Conservation (phyloP, 371 early-diverging fungal genomes). For the Parasitella parasitica region DNA sequence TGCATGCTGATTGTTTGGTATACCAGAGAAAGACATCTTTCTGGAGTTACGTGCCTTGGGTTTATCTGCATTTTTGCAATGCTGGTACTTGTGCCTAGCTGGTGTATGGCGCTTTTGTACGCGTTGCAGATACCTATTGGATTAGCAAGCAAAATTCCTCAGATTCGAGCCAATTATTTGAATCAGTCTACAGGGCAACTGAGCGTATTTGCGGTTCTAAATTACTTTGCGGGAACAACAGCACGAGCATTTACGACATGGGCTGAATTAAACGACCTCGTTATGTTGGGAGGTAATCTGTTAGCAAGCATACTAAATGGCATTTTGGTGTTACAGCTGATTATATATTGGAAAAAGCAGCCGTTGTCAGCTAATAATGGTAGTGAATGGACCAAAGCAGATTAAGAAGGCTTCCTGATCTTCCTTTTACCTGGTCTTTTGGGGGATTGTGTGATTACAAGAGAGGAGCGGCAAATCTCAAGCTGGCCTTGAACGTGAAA, state of each 20-base stretch:
- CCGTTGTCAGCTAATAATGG: not conserved
- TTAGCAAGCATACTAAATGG: slow-evolving; percentile 76
- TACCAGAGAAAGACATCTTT: not conserved
- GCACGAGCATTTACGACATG: slow-evolving; percentile 92
- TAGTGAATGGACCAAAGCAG: not conserved
- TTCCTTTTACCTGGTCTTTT: not conserved
- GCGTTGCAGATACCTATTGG: slow-evolving; percentile 80
- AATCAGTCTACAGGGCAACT: slow-evolving; percentile 88
- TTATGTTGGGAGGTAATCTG: slow-evolving; percentile 71
- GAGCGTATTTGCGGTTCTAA: slow-evolving; percentile 83
- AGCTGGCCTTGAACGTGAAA: not conserved
- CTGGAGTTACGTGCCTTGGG: not conserved
- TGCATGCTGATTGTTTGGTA: slow-evolving; percentile 67
- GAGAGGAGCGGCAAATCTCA: not conserved
- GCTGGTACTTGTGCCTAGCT: slow-evolving; percentile 32
- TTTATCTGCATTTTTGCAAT: not conserved
- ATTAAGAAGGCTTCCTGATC: not conserved
- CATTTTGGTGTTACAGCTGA: slow-evolving; percentile 79
- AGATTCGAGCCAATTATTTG: slow-evolving; percentile 76
- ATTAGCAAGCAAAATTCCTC: slow-evolving; percentile 82
- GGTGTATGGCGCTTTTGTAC: slow-evolving; percentile 65
- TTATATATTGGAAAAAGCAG: slow-evolving; percentile 68
- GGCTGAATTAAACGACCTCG: slow-evolving; percentile 80
- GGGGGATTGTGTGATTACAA: too few relatives aligned
- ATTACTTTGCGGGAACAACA: slow-evolving; percentile 80